Evolutionary conservation across 164 flowering plant genomes (phyloP), one percentile per base, ranked within the genome.

Genomic region (Tinospora cordifolia): DNA sequence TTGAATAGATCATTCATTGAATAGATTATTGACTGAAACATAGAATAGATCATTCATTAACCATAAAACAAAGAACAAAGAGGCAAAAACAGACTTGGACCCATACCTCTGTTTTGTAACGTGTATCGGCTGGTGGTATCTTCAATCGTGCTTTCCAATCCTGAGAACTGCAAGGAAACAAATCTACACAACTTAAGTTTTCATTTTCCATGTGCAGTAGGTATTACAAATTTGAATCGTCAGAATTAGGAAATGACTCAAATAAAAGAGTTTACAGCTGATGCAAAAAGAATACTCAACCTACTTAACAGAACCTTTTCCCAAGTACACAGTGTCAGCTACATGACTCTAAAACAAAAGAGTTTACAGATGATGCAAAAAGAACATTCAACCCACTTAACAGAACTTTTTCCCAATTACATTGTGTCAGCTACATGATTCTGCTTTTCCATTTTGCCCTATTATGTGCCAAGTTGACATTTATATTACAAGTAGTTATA

Each of bases 131-230:
- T 68, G 98, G 85, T 46, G 98, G 98, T 49, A 89, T 71, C 71
- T 87, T 93, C 68, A 90, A 73, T 69, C 75, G 84, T 41, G 88
- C 90, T 81, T 93, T 93, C 98, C 98, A 93, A 81, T 90, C 97
- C 78, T 89, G 90, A 46, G 97, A 87, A 77, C 98, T 93, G 68
- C 30, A 54, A 39, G 67, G 47, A 67, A 41, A 70, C 34, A 51
- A 59, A 62, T 51, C 3, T 22, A n/a, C 60, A 75, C 59, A 11
- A 47, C 44, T 24, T 64, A 2, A 64, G 36, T 69, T 38, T 44
- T 68, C 58, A 68, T 13, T 54, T 63, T 4, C 7, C 15, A 64
- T 30, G 60, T 12, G 8, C 36, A 24, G 4, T 30, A 30, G 4
- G 36, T 30, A 30, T 30, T 30, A 30, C 4, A 4, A 30, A 30